Evolutionary conservation across 805 yeast species (phyloP), one percentile per base, ranked within the genome.

Genomic region (Tetrapisispora fleetii): DNA sequence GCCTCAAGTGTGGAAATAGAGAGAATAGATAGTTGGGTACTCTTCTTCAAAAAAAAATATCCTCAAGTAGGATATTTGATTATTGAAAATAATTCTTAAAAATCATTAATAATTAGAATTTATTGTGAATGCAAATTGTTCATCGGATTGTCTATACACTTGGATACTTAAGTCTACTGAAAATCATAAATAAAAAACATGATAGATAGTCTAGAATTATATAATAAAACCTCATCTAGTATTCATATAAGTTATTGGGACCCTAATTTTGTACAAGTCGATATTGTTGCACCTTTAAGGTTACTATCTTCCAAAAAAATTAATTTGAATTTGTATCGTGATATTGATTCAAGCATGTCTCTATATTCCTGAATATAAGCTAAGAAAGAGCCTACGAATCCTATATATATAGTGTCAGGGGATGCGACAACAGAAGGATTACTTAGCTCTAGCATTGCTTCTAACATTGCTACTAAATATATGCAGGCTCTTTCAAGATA

Each of bases 351-450:
- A 16, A 61, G 53, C 38, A 51, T 54, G 30, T 55, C 48, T 40
- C 51, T 55, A 45, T 58, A 60, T 38, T 43, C 50, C 16, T 43
- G 41, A 17, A 54, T 55, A 45, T 53, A 43, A n/a, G 54, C 55
- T 33, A 61, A 45, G 39, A 61, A 61, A 1, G 65, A 56, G 1
- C 66, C 67, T 11, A 59, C 61, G 47, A 53, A 62, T 6, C 66
- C 64, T 14, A 61, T 53, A 39, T 51, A 49, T 27, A 53, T 47
- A 2, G 32, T 19, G 5, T 28, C 17, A 4, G 21, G 18, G 5
- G 14, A 21, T 8, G n/a, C 35, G 2, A 19, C 18, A 13, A 9
- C 10, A 6, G 22, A 8, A 3, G 17, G 5, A 13, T 16, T 16
- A 22, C 9, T 40, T 35, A 52, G 43, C 14, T 33, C 37, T 2